phyloP scores from a whole-genome alignment of 139 green algal species.

The Picochlorum costavermella region DNA sequence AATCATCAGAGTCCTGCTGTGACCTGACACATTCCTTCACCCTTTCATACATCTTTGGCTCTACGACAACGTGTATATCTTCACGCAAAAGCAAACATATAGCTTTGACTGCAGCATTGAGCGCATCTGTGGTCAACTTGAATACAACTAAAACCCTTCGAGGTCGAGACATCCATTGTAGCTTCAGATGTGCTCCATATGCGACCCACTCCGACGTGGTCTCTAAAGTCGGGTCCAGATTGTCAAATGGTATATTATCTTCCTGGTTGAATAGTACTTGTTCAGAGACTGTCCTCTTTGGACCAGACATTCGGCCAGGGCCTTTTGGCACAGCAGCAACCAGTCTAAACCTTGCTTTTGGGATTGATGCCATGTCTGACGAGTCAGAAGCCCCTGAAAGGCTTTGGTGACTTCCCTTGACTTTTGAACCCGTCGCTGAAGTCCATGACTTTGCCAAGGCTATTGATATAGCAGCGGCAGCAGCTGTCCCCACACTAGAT shows the following conservation, averaged over 20 bases:
- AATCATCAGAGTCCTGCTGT: neutral
- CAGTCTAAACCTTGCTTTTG: constrained; percentile 47
- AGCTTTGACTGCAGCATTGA: constrained; percentile 15
- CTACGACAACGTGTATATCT: constrained; percentile 35
- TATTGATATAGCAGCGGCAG: constrained; percentile 49
- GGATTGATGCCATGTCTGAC: neutral
- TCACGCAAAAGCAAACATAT: constrained; percentile 36
- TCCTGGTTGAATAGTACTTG: too few species aligned
- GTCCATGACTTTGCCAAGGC: constrained; percentile 47
- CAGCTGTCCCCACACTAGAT: constrained; percentile 43
- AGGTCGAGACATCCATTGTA: constrained; percentile 49
- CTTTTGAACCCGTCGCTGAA: constrained; percentile 9
- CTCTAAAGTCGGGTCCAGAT: too few species aligned
- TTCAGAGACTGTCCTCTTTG: too few species aligned
- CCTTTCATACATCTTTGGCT: constrained; percentile 29
- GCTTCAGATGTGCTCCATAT: constrained; percentile 35
- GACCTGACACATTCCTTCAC: constrained; percentile 1
- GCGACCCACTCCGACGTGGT: constrained; percentile 16
- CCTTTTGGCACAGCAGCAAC: constrained; percentile 41
- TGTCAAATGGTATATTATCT: too few species aligned
- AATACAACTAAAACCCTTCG: constrained; percentile 37
- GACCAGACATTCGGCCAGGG: neutral
- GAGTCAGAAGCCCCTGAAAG: neutral
- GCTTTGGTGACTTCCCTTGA: neutral
- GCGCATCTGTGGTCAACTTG: constrained; percentile 33